Base-by-base conservation (phyloP, 768 basidiomycete genomes). In the Psilocybe subaeruginosa region DNA sequence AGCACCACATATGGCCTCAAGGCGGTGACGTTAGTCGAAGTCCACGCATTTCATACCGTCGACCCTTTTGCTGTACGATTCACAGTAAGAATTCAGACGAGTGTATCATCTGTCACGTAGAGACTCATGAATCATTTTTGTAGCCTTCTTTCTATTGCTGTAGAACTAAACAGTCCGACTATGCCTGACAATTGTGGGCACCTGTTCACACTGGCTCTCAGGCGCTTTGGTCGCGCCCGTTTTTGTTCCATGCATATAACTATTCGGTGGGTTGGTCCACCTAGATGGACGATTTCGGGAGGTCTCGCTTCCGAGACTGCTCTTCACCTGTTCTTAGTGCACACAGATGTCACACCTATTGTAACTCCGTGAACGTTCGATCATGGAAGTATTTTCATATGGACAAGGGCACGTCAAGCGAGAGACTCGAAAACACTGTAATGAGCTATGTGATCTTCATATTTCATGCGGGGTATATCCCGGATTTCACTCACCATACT, bases 21-120 rank as follows among this genome's bases (percentile, higher is more conserved):
- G 47, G n/a, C 27, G n/a, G 37, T 60, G 51, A 59, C 58, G 58
- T 59, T 52, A 54, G 51, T 33, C 43, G 30, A 59, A 39, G n/a
- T 27, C 39, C 29, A 39, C 41, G 49, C 53, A 37, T 43, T 29
- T 33, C 33, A 27, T 51, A 39, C 45, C 47, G 33, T 48, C 41
- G 9, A 43, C 41, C 41, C 14, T n/a, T n/a, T 23, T 53, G 43
- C 43, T 59, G n/a, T 16, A 19, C 19, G 41, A 59, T 59, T 59
- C 58, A 23, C 58, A 54, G 50, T 31, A 51, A 53, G 43, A 54
- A 45, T 45, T 46, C 29, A 27, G 14, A 46, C 51, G 41, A 53
- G 9, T 33, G 30, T 46, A 31, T 52, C 58, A 53, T 58, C 57
- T 58, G 57, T 58, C 57, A 51, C 39, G 37, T 46, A 60, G 43